Percentiles rank a stretch among this genome's conserved stretches.
Conservation (phyloP, 441 rosid species). For the Dalechampia spathulata region DNA sequence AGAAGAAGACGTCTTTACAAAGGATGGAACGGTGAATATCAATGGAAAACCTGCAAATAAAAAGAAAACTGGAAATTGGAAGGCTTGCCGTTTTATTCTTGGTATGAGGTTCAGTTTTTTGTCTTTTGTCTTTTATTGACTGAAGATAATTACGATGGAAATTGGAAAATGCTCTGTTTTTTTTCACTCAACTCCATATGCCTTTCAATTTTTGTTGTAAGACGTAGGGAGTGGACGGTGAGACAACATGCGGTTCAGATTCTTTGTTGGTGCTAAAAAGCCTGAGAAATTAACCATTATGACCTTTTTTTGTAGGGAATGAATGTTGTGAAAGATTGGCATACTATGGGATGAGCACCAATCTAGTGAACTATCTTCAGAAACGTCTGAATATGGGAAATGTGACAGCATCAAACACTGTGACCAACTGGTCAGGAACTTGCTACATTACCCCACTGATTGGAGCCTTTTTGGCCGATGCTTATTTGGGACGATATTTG, state of each 20-base stretch:
- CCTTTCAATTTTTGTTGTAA: no score
- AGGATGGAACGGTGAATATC: slow-evolving; percentile 75
- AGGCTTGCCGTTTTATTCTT: slow-evolving; percentile 80
- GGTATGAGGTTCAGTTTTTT: no score
- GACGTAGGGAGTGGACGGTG: no score
- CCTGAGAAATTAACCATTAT: background rate
- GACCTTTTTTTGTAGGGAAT: slow-evolving; percentile 40
- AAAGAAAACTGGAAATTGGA: slow-evolving; percentile 83
- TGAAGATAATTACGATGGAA: no score
- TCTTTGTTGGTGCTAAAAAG: no score
- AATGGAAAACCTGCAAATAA: slow-evolving; percentile 64
- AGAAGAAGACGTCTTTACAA: slow-evolving; percentile 51
- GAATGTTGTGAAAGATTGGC: slow-evolving; percentile 96
- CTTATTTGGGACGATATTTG: slow-evolving; percentile 87
- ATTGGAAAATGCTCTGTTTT: no score
- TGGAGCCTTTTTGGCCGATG: slow-evolving; percentile 91
- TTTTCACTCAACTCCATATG: background rate
- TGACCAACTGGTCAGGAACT: slow-evolving; percentile 92
- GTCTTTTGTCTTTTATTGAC: no score
- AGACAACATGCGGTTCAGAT: no score
- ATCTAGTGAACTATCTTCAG: slow-evolving; percentile 75
- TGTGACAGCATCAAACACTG: slow-evolving; percentile 73
- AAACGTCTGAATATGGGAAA: slow-evolving; percentile 59
- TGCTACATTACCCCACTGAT: slow-evolving; percentile 81
- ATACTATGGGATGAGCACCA: slow-evolving; percentile 96